A percentile compares a stretch with the other conserved stretches of the same genome.
phyloP scores from a whole-genome alignment of 495 filamentous ascomycete species.

The Penicillium pancosmium region DNA sequence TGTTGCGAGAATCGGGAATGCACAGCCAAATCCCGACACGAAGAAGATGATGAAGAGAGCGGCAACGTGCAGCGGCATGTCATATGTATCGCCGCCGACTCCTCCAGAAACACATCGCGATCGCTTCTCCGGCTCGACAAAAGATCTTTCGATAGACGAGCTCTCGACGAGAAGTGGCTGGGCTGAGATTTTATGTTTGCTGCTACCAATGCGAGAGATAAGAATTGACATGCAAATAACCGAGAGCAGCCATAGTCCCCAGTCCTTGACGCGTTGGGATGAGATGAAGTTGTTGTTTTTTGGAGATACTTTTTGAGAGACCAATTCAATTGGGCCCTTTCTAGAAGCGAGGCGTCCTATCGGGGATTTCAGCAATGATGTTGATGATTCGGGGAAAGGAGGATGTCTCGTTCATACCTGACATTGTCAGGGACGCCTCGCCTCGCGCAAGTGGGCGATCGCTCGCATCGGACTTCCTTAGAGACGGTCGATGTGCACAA shows the following conservation, averaged over 20 bases:
- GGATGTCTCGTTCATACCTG: constrained; percentile 25
- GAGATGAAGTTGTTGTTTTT: constrained; percentile 12
- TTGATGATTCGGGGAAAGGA: neutral
- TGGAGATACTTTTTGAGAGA: neutral
- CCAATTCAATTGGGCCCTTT: constrained; percentile 2
- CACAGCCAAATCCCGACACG: constrained; percentile 57
- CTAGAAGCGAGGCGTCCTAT: constrained; percentile 30
- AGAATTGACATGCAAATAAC: constrained; percentile 29
- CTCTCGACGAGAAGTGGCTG: constrained; percentile 1
- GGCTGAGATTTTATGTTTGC: constrained; percentile 12
- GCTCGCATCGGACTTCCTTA: constrained; percentile 14
- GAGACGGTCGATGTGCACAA: constrained; percentile 12
- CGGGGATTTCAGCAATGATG: neutral
- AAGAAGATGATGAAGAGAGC: constrained; percentile 68
- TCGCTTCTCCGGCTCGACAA: constrained; percentile 15
- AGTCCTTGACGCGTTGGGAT: constrained; percentile 24
- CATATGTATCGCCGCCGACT: constrained; percentile 42
- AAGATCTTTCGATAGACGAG: constrained; percentile 1
- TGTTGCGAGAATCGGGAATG: constrained; percentile 45
- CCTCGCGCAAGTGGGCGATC: constrained; percentile 1
- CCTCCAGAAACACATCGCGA: constrained; percentile 32
- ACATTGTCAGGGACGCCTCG: constrained; percentile 37
- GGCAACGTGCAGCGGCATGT: constrained; percentile 64
- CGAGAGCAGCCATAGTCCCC: constrained; percentile 33
- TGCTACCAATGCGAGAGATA: constrained; percentile 24